Evolutionary conservation across 2,329 filamentous ascomycete species (phyloP).

Genomic region (Incumbomyces delicatus): DNA sequence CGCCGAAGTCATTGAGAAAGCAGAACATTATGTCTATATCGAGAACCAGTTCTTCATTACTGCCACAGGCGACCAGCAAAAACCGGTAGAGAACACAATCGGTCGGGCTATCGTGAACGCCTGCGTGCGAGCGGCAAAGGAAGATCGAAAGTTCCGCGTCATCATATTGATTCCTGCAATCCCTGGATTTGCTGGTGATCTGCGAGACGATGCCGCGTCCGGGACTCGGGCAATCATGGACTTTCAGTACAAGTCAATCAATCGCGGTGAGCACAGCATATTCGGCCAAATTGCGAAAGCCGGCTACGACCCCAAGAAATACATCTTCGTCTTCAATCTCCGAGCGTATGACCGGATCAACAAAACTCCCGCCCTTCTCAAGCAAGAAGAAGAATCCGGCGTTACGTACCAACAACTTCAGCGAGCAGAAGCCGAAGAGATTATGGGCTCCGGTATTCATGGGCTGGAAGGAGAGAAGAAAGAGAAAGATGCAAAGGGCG

Average conservation of each 20-base stretch:
- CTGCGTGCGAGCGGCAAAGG: conserved; percentile 68
- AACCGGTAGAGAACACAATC: conserved; percentile 77
- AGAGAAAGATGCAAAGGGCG: conserved; percentile 11
- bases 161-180: conserved; percentile 86
- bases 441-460: conserved; percentile 68
- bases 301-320: conserved; percentile 36
- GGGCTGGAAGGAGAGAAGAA: conserved; percentile 38
- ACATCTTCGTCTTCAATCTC: conserved; percentile 92
- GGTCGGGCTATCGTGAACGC: conserved; percentile 86
- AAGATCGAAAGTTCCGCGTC: conserved; percentile 77
- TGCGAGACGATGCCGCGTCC: conserved; percentile 69
- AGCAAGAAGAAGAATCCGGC: conserved; percentile 70
- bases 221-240: conserved; percentile 96
- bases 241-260: conserved; percentile 95
- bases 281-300: conserved; percentile 58
- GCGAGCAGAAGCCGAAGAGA: conserved; percentile 75
- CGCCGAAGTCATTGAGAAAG: conserved; percentile 71
- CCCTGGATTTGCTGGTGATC: conserved; percentile 86
- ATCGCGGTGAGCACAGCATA: conserved; percentile 83
- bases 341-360: conserved; percentile 88
- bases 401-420: conserved; percentile 80
- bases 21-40: conserved; percentile 90
- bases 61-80: conserved; percentile 78
- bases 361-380: conserved; percentile 61
- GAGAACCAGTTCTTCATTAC: conserved; percentile 99